phyloP scores from a whole-genome alignment of 441 rosid genomes.

The Populus hybrid region DNA sequence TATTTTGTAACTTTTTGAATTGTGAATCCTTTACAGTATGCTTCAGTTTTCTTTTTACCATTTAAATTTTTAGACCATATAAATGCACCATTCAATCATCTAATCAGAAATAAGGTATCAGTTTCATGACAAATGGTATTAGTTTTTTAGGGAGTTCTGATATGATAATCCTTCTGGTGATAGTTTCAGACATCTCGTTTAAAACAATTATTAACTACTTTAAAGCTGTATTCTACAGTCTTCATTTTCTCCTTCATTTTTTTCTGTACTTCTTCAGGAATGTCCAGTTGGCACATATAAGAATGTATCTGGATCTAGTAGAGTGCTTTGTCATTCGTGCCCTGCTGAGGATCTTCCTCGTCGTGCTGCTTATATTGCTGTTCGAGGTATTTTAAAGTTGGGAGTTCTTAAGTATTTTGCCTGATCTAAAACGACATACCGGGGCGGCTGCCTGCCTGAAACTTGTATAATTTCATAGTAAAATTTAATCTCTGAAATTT shows the following conservation, averaged over 20 bases:
- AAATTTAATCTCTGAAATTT: not conserved
- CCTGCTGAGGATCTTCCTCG: constrained; percentile 79
- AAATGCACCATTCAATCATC: not conserved
- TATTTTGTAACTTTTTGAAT: not conserved
- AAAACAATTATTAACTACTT: not conserved
- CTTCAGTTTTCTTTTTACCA: too few species aligned
- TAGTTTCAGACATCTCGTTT: not conserved
- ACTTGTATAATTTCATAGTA: not conserved
- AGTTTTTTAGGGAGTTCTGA: not conserved
- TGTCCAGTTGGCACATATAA: constrained; percentile 94
- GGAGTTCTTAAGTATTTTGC: not conserved
- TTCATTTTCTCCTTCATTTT: not conserved
- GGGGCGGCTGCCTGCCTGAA: not conserved
- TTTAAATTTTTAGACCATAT: not conserved
- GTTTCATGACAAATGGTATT: not conserved
- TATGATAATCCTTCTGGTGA: not conserved
- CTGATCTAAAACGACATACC: not conserved
- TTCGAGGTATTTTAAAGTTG: constrained; percentile 64
- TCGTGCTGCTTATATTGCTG: constrained; percentile 72
- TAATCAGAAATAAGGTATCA: not conserved
- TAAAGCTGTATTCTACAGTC: not conserved
- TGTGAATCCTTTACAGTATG: not conserved
- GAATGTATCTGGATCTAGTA: constrained; percentile 85
- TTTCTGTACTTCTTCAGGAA: constrained; percentile 59
- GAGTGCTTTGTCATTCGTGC: constrained; percentile 72